Base-by-base conservation (phyloP, 352 stramenopile genomes). In the Globisporangium barbulae region DNA sequence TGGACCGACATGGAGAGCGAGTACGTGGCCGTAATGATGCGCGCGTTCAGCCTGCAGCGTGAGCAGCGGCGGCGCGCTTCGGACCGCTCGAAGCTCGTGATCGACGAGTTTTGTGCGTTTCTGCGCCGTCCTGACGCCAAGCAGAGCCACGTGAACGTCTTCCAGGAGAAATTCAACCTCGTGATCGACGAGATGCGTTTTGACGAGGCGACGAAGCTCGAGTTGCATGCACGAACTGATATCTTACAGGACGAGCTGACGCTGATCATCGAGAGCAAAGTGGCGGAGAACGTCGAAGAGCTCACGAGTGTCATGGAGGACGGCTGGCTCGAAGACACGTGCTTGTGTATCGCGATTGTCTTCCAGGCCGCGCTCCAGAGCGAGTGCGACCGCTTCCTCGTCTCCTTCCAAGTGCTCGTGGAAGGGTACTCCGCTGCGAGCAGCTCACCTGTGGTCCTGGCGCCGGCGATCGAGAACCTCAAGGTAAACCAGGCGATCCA, bases 181-280 rank as follows among this genome's bases (percentile, higher is more conserved):
- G 75, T 96, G 21, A n/a, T 84, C 1, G 73, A 93, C 15, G 85
- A 91, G 28, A 90, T 97, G 75, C 83, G 90, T 15, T 93, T 92
- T 45, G 87, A 97, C 21, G 78, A 88, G 8, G 45, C 73, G 12
- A 93, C 81, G n/a, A 93, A 94, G 54, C 42, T 78, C 15, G 89
- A 97, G 64, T 65, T 97, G 15, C 80, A 96, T 61, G 75, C 90
- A 25, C 74, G 83, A 17, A 66, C 67, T 3, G 89, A 97, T 55
- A 69, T 93, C 2, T 59, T 96, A 17, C 82, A 90, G 48, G 82
- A 93, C 57, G 78, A 80, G 39, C 50, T 97, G 30, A 66, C 59
- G 19, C 15, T 65, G 49, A 63, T 91, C 15, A 64, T 91, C 7
- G 78, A 84, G 17, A 35, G 63, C 2, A 78, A 85, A 74, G 58